Evolutionary conservation across 345 rosid species (phyloP).

Genomic region (Hypericum androsaemum): DNA sequence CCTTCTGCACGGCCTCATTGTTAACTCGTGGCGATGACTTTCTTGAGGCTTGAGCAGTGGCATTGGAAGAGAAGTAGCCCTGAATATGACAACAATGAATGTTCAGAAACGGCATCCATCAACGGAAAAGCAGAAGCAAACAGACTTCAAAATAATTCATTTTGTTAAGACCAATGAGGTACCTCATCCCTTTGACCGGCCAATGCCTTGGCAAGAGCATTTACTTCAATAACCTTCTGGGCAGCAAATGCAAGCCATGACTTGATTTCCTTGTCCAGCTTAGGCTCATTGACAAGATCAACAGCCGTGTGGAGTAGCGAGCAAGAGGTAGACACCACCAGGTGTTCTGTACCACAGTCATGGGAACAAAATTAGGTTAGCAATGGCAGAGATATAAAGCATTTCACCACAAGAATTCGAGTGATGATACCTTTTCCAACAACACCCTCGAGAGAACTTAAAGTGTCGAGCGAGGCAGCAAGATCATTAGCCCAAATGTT

Average conservation of each 20-base stretch:
- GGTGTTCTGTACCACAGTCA: slow-evolving; percentile 46
- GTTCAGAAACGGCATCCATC: neutral
- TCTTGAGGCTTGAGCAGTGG: slow-evolving; percentile 82
- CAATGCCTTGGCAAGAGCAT: slow-evolving; percentile 85
- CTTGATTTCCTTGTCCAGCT: slow-evolving; percentile 76
- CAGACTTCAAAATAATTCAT: too few relatives aligned
- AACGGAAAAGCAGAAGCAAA: too few relatives aligned
- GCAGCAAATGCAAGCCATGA: slow-evolving; percentile 99
- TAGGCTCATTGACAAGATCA: slow-evolving; percentile 78
- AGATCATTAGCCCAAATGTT: slow-evolving; percentile 99
- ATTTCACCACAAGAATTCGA: neutral
- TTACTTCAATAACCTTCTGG: slow-evolving; percentile 89
- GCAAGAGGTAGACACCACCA: slow-evolving; percentile 92
- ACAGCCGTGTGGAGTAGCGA: slow-evolving; percentile 97
- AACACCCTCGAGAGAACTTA: slow-evolving; percentile 52
- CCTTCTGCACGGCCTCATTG: slow-evolving; percentile 89
- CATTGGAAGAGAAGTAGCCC: slow-evolving; percentile 74
- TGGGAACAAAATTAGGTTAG: neutral
- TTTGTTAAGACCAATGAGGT: slow-evolving; percentile 11
- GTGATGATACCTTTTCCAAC: slow-evolving; percentile 68
- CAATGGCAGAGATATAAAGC: too few relatives aligned
- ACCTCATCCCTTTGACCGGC: slow-evolving; percentile 91
- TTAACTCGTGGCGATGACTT: slow-evolving; percentile 84
- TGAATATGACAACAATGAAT: slow-evolving; percentile 20
- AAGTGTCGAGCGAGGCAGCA: slow-evolving; percentile 55